Percentiles rank a stretch among this genome's conserved stretches.
Conservation (phyloP, 2,329 filamentous ascomycete species). For the Chrysoporthe cubensis region DNA sequence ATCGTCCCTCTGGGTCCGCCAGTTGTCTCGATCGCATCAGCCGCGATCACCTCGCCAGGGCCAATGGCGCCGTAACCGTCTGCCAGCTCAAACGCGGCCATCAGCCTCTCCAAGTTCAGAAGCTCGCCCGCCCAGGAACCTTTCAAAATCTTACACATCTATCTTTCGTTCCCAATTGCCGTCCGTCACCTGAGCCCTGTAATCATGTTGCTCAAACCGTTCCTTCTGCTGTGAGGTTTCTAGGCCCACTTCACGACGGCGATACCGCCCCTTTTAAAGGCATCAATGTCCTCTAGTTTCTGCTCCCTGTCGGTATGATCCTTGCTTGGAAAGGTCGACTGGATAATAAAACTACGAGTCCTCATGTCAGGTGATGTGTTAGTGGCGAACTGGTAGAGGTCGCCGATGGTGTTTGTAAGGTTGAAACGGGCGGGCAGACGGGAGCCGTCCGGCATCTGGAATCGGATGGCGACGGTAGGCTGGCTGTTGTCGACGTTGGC, state of each 20-base stretch:
- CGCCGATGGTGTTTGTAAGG: slow-evolving; percentile 74
- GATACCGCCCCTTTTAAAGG: slow-evolving; percentile 69
- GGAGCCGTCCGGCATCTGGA: slow-evolving; percentile 78
- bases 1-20: background rate
- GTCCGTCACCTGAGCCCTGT: background rate
- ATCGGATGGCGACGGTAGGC: slow-evolving; percentile 72
- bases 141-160: background rate
- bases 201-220: background rate
- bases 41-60: background rate
- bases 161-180: background rate
- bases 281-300: slow-evolving; percentile 62
- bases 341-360: slow-evolving; percentile 70
- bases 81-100: background rate
- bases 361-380: slow-evolving; percentile 62
- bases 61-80: background rate
- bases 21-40: background rate
- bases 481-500: slow-evolving; percentile 64
- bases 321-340: slow-evolving; percentile 83
- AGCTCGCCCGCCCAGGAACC: background rate
- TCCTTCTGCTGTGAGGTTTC: background rate
- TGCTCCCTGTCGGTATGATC: slow-evolving; percentile 71
- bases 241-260: slow-evolving; percentile 65
- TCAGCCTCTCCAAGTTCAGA: background rate
- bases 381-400: slow-evolving; percentile 76
- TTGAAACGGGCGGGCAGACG: slow-evolving; percentile 82